Percentiles rank a stretch among this genome's conserved stretches.
These are phyloP conservation scores for Vigna unguiculata DNA, from an alignment of 306 rosid species.

Conservation along the genomic window DNA sequence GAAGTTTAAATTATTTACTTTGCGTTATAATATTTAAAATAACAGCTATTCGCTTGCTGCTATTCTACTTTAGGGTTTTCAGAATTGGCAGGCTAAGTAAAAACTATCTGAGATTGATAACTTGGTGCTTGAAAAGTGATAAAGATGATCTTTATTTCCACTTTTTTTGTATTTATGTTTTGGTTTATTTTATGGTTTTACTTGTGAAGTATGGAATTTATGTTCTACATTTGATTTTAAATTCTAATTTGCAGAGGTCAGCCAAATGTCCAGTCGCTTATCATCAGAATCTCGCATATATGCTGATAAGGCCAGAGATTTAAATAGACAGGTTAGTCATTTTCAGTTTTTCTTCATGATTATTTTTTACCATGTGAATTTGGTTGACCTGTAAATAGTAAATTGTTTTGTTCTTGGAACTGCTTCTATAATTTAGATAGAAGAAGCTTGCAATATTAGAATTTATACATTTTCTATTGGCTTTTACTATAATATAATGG, in stretches of 20 bases:
- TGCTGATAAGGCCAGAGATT: slow-evolving; percentile 94
- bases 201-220: slow-evolving; percentile 6
- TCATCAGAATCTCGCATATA: slow-evolving; percentile 94
- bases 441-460: not conserved
- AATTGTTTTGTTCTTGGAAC: slow-evolving; percentile 22
- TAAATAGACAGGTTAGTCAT: slow-evolving; percentile 88
- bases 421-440: slow-evolving; percentile 32
- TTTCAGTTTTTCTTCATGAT: slow-evolving; percentile 32
- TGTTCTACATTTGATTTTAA: slow-evolving; percentile 30
- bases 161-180: slow-evolving; percentile 29
- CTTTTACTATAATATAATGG: slow-evolving; percentile 4
- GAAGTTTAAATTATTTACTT: too few relatives aligned
- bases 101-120: too few relatives aligned
- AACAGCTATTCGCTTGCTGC: too few relatives aligned
- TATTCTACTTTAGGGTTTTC: too few relatives aligned
- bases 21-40: too few relatives aligned
- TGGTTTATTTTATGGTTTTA: slow-evolving; percentile 32
- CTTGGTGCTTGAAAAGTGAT: slow-evolving; percentile 5
- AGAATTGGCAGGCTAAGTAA: too few relatives aligned
- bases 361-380: not conserved
- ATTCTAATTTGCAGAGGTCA: slow-evolving; percentile 85
- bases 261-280: slow-evolving; percentile 94
- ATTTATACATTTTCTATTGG: slow-evolving; percentile 17
- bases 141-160: slow-evolving; percentile 24
- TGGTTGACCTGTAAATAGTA: slow-evolving; percentile 17